Percentiles rank a stretch among this genome's conserved stretches.
Conservation (phyloP, 2,329 filamentous ascomycete species). For the Gliomastix tumulicola region DNA sequence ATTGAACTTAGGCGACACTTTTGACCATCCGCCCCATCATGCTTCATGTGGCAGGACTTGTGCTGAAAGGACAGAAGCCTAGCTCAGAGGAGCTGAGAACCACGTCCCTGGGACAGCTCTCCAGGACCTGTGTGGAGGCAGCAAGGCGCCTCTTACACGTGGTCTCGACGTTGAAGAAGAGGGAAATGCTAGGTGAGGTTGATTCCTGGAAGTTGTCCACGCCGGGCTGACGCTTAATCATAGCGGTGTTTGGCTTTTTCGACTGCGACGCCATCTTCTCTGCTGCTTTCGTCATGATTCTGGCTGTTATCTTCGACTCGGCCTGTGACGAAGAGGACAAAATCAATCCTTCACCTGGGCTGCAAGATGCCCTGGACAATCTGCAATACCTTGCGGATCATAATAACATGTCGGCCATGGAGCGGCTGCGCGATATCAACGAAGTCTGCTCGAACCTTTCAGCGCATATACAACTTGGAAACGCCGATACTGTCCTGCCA, state of each 20-base stretch:
- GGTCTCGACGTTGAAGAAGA: not conserved
- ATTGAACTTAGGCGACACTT: not conserved
- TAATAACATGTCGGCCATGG: constrained; percentile 15
- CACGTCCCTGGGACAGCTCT: not conserved
- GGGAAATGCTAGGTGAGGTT: too few species aligned
- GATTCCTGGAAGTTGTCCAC: too few species aligned
- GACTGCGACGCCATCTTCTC: constrained; percentile 17
- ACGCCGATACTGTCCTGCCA: not conserved
- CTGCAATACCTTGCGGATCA: constrained; percentile 17
- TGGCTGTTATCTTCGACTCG: constrained; percentile 15
- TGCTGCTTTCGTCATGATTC: constrained; percentile 17
- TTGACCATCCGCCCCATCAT: not conserved
- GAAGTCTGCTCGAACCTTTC: not conserved
- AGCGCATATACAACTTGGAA: not conserved
- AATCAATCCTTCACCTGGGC: constrained; percentile 14
- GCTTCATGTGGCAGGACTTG: not conserved
- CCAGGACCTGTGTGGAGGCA: not conserved
- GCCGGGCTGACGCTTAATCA: not conserved
- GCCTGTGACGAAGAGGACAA: constrained; percentile 14
- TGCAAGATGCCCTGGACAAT: constrained; percentile 16
- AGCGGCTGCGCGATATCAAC: constrained; percentile 11
- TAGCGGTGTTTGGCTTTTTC: constrained; percentile 3
- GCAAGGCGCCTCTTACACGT: not conserved
- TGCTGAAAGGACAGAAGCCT: too few species aligned
- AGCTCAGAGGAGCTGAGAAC: too few species aligned